Base-by-base conservation (phyloP, 2,329 filamentous ascomycete genomes). In the Stagonosporopsis cucurbitacearum region DNA sequence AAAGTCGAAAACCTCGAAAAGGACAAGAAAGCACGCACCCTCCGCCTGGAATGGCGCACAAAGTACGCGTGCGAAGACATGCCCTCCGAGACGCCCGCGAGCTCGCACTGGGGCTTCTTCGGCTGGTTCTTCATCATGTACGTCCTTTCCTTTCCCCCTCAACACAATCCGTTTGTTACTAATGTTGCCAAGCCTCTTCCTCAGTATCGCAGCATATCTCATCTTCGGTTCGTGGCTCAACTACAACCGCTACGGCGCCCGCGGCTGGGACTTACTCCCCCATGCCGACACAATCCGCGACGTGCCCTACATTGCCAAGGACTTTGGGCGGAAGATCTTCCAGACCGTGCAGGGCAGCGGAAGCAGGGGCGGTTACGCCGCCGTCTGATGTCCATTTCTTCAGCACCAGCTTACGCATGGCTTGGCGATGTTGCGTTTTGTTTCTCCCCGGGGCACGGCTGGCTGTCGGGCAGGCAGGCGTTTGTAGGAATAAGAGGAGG, bases 201-300 rank as follows among this genome's bases (percentile, higher is more conserved):
- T 98, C 60, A 86, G 86, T 41, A 89, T 87, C 36, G 92, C 95
- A 2, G 81, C 93, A 22, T 99, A 98, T 79, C 88, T 99, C 63
- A 96, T 98, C 75, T 98, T 98, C 72, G 93, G 94, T 62, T 96
- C 93, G 19, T 99, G 95, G 95, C 87, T 98, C 75, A 98, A 98
- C 81, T 98, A 98, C 83, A 97, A 92, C 80, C 90, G 93, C 59
- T 96, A 96, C 77, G 94, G 94, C 43, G 93, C 94, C 48, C 85
- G 94, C 40, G 95, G 95, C 54, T 98, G 93, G 93, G 95, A 98
- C 70, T 83, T 97, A 17, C 82, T 98, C 17, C 95, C 95, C 13
- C 94, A 98, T 73, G 90, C 90, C 63, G 95, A 99, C 75, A 90
- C 91, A 0, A 89, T 98, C 66, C 88, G 94, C 62, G 95, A 99